Percentiles rank a stretch among this genome's conserved stretches.
Conservation (phyloP, 2,329 filamentous ascomycete species). For the Bipolaris cookei region DNA sequence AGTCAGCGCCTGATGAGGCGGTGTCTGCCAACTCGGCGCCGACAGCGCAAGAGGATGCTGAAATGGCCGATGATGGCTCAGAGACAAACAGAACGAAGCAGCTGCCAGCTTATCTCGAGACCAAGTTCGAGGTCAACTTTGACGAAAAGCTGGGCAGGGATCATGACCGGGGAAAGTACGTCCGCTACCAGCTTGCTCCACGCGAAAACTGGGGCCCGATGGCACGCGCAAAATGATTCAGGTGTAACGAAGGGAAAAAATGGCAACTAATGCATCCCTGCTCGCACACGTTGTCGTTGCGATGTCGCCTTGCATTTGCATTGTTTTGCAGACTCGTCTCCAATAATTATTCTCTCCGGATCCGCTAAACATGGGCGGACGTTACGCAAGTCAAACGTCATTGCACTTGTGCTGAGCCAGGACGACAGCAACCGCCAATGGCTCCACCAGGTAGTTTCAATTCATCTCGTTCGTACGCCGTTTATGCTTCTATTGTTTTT, state of each 20-base stretch:
- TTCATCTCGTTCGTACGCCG: slow-evolving; percentile 2
- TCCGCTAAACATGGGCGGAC: slow-evolving; percentile 4
- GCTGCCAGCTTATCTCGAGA: slow-evolving; percentile 33
- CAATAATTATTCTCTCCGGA: slow-evolving; percentile 6
- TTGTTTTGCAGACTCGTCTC: not conserved
- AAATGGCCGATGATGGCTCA: slow-evolving; percentile 2
- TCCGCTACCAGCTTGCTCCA: slow-evolving; percentile 90
- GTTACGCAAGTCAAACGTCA: slow-evolving; percentile 12
- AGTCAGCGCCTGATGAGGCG: slow-evolving; percentile 8
- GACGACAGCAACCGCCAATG: not conserved
- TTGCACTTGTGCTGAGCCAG: slow-evolving; percentile 7
- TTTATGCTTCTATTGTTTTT: slow-evolving; percentile 3
- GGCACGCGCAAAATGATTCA: slow-evolving; percentile 55
- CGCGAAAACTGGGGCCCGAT: slow-evolving; percentile 93
- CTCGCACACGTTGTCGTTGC: not conserved
- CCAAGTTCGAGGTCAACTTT: slow-evolving; percentile 70
- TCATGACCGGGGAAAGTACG: slow-evolving; percentile 68
- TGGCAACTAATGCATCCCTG: not conserved
- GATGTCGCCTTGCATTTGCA: slow-evolving; percentile 1
- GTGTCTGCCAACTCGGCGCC: slow-evolving; percentile 4
- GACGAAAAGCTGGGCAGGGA: slow-evolving; percentile 79
- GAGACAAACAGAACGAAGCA: slow-evolving; percentile 6
- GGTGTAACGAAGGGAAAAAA: slow-evolving; percentile 3
- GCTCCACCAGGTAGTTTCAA: not conserved
- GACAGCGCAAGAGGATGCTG: slow-evolving; percentile 2